Conservation (phyloP, 1,139 yeast species). For the Saccharomycopsis hybrid region DNA sequence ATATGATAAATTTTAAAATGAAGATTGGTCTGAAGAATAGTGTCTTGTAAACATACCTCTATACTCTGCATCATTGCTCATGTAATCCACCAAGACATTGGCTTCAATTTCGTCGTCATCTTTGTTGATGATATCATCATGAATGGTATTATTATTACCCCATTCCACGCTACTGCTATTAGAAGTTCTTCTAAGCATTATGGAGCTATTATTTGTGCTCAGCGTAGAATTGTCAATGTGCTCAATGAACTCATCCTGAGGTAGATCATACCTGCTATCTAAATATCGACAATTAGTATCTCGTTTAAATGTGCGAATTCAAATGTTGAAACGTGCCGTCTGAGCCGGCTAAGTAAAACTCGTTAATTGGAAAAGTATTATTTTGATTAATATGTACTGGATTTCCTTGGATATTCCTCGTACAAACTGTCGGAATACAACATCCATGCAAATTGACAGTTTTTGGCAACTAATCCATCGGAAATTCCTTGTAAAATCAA, state of each 20-base stretch:
- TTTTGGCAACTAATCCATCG: neutral
- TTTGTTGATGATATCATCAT: conserved; percentile 21
- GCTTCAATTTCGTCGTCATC: conserved; percentile 22
- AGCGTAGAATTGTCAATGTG: conserved; percentile 7
- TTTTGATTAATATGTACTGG: neutral
- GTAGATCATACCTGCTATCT: neutral
- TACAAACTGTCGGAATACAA: neutral
- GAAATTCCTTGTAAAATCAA: neutral
- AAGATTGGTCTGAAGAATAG: too few relatives aligned
- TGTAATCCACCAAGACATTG: conserved; percentile 19
- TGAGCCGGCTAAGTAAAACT: too few relatives aligned
- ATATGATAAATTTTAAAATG: too few relatives aligned
- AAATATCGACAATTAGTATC: neutral
- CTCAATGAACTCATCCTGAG: conserved; percentile 18
- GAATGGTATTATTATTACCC: conserved; percentile 18
- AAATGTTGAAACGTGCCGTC: neutral
- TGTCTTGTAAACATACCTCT: neutral
- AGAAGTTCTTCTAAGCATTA: conserved; percentile 3
- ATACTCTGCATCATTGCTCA: conserved; percentile 13
- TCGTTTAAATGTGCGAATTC: neutral
- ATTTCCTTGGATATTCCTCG: neutral
- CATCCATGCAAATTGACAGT: neutral
- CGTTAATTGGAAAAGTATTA: neutral
- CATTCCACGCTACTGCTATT: neutral
- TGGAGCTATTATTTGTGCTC: neutral